These are phyloP conservation scores for Skeletonema potamos DNA, from an alignment of 108 stramenopile genomes.

Conservation along the genomic window DNA sequence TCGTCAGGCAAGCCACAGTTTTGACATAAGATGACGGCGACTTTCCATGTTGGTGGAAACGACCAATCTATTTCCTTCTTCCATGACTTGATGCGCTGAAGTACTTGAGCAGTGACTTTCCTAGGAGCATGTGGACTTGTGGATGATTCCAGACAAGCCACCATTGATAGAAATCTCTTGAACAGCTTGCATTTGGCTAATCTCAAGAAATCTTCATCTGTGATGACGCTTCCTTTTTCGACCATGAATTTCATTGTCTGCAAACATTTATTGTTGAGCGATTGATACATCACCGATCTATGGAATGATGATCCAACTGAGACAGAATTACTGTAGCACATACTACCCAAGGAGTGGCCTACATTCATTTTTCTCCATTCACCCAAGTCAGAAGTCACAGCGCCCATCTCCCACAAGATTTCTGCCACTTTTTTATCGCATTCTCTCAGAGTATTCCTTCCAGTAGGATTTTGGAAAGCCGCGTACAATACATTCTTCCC, in stretches of 20 bases:
- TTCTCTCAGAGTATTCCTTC: conserved; percentile 11
- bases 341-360: not conserved
- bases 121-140: not conserved
- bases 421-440: conserved; percentile 30
- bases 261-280: conserved; percentile 16
- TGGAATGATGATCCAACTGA: not conserved
- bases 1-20: conserved; percentile 39
- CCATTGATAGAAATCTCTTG: conserved; percentile 17
- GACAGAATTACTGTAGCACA: conserved; percentile 26
- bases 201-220: conserved; percentile 30
- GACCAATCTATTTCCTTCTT: conserved; percentile 19
- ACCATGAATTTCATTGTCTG: conserved; percentile 26
- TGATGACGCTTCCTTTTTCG: conserved; percentile 22
- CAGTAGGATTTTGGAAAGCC: conserved; percentile 34
- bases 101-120: conserved; percentile 5
- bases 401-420: conserved; percentile 26
- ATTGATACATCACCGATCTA: conserved; percentile 18
- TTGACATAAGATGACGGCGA: conserved; percentile 13
- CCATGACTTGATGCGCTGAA: conserved; percentile 7
- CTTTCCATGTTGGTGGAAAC: conserved; percentile 45
- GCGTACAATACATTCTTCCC: conserved; percentile 22
- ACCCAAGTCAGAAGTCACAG: conserved; percentile 17
- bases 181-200: not conserved
- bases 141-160: not conserved
- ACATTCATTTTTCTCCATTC: conserved; percentile 10